Evolutionary conservation across 129 eudicot genomes (phyloP).

Genomic region (Helichrysum umbraculigerum): DNA sequence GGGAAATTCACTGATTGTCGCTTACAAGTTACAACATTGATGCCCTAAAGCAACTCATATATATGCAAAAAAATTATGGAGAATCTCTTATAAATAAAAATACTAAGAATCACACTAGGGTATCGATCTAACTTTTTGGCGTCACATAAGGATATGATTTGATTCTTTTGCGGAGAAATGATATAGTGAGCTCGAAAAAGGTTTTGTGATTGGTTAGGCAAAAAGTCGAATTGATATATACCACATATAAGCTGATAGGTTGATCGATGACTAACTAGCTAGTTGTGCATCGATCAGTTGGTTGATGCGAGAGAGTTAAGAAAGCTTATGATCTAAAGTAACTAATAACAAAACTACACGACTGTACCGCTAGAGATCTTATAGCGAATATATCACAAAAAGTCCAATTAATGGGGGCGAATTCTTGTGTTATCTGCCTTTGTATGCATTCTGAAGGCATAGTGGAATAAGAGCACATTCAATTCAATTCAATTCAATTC

Average conservation of each 20-base stretch:
- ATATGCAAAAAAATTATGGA: not conserved
- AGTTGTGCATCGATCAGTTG: not conserved
- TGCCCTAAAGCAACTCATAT: not conserved
- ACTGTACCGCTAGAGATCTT: too few relatives aligned
- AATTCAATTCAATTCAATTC: not conserved
- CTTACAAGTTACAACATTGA: too few relatives aligned
- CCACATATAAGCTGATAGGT: not conserved
- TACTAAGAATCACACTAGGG: not conserved
- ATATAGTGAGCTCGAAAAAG: not conserved
- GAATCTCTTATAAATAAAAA: not conserved
- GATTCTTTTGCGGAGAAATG: not conserved
- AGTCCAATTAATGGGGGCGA: not conserved
- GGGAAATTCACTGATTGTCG: too few relatives aligned
- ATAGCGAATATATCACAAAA: not conserved
- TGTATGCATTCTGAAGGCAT: not conserved
- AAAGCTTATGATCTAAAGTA: not conserved
- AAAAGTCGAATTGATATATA: not conserved
- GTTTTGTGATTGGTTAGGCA: not conserved
- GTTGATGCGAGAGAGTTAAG: not conserved
- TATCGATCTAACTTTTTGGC: not conserved
- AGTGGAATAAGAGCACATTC: not conserved
- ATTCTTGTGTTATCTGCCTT: constrained; percentile 3
- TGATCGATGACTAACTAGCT: not conserved
- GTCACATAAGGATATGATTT: not conserved
- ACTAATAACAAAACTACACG: not conserved